Base-by-base conservation (phyloP, 441 rosid genomes). In the Gossypium davidsonii region DNA sequence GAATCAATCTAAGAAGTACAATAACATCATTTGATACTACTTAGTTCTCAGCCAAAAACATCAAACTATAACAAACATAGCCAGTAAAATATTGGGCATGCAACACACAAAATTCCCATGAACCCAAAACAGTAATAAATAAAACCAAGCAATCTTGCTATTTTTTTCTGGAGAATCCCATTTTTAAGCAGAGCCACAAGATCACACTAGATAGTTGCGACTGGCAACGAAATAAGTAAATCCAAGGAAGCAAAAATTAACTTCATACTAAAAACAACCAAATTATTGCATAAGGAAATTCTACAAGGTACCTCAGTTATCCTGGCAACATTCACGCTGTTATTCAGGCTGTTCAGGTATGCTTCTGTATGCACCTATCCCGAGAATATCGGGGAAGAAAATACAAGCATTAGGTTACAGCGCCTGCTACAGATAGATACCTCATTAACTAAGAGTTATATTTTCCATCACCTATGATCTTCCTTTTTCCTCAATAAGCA, bases 301-400 rank as follows among this genome's bases (percentile, higher is more conserved):
- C 37, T 71, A 52, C 71, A 65, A 72, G 58, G 73, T 78, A 91
- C 99, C 96, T 94, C 97, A 20, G 87, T 64, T 81, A 92, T 92
- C 79, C 57, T 83, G 80, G 99, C 93, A 46, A 94, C 96, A 74
- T 85, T 87, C 18, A 76, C 39, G 76, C 99, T 94, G 77, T 79
- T 80, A 82, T 90, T 91, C 62, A 94, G 83, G 79, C 97, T 92
- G 55, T 83, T 77, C 81, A 94, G 83, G 84, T 92, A 94, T 25
- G 83, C 71, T 78, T 84, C 90, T 7, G 94, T 80, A 76, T 94
- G 99, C 10, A 94, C 97, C 99, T 92, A 78, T 75, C 56, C 44
- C 75, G 72, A 52, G 39, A 72, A 17, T 57, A 76, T 42, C n/a
- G 6, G 17, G 8, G 15, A 59, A 26, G 15, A 66, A 28, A 49